phyloP scores from a whole-genome alignment of 1,284 basidiomycete species.

The Meira miltonrushii region DNA sequence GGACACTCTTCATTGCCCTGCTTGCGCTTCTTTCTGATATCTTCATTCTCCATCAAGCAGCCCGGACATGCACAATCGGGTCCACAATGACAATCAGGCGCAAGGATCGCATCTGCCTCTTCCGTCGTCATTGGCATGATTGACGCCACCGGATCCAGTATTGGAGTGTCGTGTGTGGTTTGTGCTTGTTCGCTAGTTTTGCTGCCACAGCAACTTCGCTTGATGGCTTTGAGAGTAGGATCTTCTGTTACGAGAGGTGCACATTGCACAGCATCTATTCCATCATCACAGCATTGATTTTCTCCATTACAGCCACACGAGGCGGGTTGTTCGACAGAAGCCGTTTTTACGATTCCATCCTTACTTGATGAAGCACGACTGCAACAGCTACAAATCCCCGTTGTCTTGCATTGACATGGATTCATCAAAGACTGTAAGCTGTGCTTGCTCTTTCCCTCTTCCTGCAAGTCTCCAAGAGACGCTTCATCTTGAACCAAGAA shows the following conservation, averaged over 20 bases:
- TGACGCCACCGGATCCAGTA: not conserved
- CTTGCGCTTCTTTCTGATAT: not conserved
- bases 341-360: not conserved
- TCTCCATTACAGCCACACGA: not conserved
- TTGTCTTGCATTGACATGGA: slow-evolving; percentile 33
- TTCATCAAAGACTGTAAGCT: slow-evolving; percentile 40
- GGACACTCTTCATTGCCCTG: slow-evolving; percentile 4
- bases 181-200: not conserved
- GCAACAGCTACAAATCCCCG: slow-evolving; percentile 26
- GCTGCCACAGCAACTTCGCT: not conserved
- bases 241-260: not conserved
- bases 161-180: not conserved
- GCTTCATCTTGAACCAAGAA: too few species aligned
- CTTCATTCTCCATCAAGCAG: slow-evolving; percentile 4
- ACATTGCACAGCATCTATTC: not conserved
- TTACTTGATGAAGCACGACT: not conserved
- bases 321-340: not conserved
- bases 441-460: slow-evolving; percentile 13
- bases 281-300: not conserved
- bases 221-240: not conserved
- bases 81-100: slow-evolving; percentile 8
- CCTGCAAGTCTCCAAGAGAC: not conserved
- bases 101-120: not conserved
- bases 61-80: slow-evolving; percentile 5
- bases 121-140: not conserved